A percentile compares a stretch with the other conserved stretches of the same genome.
phyloP scores from a whole-genome alignment of 257 asterid genomes.

The Anisodus tanguticus region DNA sequence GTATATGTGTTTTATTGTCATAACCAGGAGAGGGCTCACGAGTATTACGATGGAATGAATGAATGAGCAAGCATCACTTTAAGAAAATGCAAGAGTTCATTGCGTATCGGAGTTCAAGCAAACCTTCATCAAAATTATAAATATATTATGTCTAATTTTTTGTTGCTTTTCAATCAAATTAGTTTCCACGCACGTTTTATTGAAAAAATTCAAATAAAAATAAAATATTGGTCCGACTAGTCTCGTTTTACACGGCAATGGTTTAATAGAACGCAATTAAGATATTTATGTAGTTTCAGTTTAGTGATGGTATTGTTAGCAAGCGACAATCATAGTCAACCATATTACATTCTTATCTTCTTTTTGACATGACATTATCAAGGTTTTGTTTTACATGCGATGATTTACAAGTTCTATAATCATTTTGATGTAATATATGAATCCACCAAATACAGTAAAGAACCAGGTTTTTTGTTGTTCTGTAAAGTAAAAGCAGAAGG shows the following conservation, averaged over 20 bases:
- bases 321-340: not conserved
- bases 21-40: conserved; percentile 87
- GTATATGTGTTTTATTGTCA: not conserved
- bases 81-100: conserved; percentile 92
- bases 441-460: too few species aligned
- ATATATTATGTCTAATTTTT: not conserved
- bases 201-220: not conserved
- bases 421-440: too few species aligned
- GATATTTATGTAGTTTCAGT: not conserved
- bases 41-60: conserved; percentile 62
- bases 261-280: not conserved
- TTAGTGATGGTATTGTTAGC: not conserved
- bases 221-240: not conserved
- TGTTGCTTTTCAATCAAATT: not conserved
- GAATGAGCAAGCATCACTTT: conserved; percentile 81
- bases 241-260: conserved; percentile 1
- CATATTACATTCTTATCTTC: not conserved
- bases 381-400: not conserved
- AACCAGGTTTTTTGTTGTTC: too few species aligned
- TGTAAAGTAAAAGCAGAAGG: too few species aligned
- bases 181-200: not conserved
- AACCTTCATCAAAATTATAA: conserved; percentile 70
- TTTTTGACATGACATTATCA: not conserved
- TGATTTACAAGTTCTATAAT: too few species aligned
- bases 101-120: conserved; percentile 65